Conservation (phyloP, 805 yeast genomes). For the Yamadazyma scolyti region DNA sequence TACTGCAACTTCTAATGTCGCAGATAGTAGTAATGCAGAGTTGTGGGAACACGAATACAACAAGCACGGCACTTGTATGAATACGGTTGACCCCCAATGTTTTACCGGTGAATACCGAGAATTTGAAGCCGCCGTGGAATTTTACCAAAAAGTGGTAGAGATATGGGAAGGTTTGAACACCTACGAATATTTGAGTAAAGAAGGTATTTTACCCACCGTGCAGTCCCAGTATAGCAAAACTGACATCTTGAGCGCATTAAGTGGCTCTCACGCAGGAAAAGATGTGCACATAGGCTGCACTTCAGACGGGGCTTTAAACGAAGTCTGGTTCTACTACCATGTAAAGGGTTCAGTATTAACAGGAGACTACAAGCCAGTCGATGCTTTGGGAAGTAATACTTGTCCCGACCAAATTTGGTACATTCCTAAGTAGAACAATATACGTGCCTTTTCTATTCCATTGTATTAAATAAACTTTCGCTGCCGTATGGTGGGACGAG, state of each 20-base stretch:
- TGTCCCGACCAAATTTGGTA: conserved; percentile 59
- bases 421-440: conserved; percentile 12
- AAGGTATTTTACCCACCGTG: conserved; percentile 68
- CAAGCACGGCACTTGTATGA: conserved; percentile 91
- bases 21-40: conserved; percentile 43
- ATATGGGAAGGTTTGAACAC: conserved; percentile 44
- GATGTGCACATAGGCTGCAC: conserved; percentile 63
- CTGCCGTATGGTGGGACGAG: background rate
- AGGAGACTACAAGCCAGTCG: conserved; percentile 61
- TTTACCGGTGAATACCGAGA: conserved; percentile 36
- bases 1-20: conserved; percentile 58
- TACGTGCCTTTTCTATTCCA: background rate
- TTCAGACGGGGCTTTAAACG: conserved; percentile 40
- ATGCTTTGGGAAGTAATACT: conserved; percentile 49
- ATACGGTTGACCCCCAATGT: conserved; percentile 71
- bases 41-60: conserved; percentile 92
- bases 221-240: conserved; percentile 52
- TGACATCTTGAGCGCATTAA: conserved; percentile 52
- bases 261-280: conserved; percentile 46
- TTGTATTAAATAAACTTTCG: too few species aligned
- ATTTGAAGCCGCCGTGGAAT: conserved; percentile 26
- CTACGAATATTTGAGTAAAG: conserved; percentile 57
- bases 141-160: conserved; percentile 27
- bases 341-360: conserved; percentile 67
- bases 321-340: conserved; percentile 79